Conservation (phyloP, 441 rosid species). For the Gossypium gossypioides region DNA sequence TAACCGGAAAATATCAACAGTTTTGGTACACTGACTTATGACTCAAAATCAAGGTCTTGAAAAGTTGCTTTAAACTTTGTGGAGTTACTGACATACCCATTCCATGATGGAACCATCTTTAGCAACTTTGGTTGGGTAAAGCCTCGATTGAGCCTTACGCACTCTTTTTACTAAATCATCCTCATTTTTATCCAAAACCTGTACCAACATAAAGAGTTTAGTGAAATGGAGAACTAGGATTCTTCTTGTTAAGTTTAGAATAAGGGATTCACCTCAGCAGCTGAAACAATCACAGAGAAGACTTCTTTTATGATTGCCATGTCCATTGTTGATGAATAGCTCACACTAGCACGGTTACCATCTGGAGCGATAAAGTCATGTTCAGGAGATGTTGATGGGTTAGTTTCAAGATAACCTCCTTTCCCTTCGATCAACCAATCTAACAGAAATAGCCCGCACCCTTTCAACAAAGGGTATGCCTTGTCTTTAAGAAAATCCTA, state of each 20-base stretch:
- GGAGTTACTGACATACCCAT: constrained; percentile 28
- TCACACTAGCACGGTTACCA: constrained; percentile 61
- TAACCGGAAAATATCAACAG: not conserved
- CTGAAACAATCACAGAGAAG: constrained; percentile 48
- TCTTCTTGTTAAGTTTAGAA: not conserved
- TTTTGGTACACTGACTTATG: not conserved
- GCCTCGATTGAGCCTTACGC: constrained; percentile 25
- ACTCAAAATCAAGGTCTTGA: constrained; percentile 1
- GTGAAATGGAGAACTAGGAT: not conserved
- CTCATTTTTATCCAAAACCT: constrained; percentile 27
- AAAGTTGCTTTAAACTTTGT: not conserved
- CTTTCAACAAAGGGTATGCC: constrained; percentile 83
- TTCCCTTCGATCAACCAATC: constrained; percentile 83
- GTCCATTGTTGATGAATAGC: constrained; percentile 95
- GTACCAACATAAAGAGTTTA: constrained; percentile 5
- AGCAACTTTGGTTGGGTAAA: constrained; percentile 29
- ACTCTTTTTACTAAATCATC: constrained; percentile 31
- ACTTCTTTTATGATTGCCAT: constrained; percentile 72
- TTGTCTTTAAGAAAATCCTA: constrained; percentile 68
- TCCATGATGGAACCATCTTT: constrained; percentile 42
- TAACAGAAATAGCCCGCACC: constrained; percentile 64
- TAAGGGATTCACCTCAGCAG: constrained; percentile 53
- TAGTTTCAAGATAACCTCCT: constrained; percentile 65
- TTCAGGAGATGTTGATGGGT: constrained; percentile 98
- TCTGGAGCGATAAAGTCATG: constrained; percentile 69